Conservation (phyloP, 768 basidiomycete genomes). For the Hortiboletus flavorubellus region DNA sequence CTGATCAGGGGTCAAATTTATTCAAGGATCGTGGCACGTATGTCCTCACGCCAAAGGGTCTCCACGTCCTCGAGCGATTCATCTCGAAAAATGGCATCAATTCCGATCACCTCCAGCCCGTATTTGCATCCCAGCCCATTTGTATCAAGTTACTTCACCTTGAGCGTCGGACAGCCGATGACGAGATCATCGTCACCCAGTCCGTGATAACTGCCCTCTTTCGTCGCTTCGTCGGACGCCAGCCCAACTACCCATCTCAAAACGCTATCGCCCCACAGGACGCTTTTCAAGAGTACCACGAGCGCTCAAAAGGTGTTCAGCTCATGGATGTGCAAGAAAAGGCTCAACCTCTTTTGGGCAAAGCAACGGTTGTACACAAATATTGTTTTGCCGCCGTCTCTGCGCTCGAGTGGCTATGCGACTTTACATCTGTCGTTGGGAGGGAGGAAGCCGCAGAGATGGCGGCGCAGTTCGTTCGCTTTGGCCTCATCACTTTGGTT, state of each 20-base stretch:
- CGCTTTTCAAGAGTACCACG: conserved; percentile 69
- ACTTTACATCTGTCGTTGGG: conserved; percentile 94
- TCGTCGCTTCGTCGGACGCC: conserved; percentile 88
- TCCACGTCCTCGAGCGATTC: conserved; percentile 99
- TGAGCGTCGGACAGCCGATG: conserved; percentile 87
- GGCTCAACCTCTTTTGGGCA: conserved; percentile 50
- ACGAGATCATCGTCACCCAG: conserved; percentile 96
- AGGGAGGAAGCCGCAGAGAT: conserved; percentile 97
- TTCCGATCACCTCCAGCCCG: conserved; percentile 84
- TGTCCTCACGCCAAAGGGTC: conserved; percentile 93
- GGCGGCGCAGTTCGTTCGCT: conserved; percentile 96
- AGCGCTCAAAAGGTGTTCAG: conserved; percentile 70
- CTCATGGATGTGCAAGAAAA: conserved; percentile 72
- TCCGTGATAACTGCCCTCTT: conserved; percentile 93
- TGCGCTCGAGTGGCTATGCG: conserved; percentile 95
- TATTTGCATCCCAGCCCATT: conserved; percentile 91
- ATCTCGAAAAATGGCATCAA: conserved; percentile 99
- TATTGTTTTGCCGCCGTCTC: conserved; percentile 83
- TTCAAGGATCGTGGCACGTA: conserved; percentile 99
- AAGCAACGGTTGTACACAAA: conserved; percentile 46
- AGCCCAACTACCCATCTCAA: conserved; percentile 69
- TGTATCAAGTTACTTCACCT: conserved; percentile 97
- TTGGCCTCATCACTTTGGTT: conserved; percentile 84
- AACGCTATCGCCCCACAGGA: conserved; percentile 49
- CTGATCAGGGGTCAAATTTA: conserved; percentile 79